A percentile compares a stretch with the other conserved stretches of the same genome.
Conservation (phyloP, 2,329 filamentous ascomycete species). For the Neophaeococcomyces aloes region DNA sequence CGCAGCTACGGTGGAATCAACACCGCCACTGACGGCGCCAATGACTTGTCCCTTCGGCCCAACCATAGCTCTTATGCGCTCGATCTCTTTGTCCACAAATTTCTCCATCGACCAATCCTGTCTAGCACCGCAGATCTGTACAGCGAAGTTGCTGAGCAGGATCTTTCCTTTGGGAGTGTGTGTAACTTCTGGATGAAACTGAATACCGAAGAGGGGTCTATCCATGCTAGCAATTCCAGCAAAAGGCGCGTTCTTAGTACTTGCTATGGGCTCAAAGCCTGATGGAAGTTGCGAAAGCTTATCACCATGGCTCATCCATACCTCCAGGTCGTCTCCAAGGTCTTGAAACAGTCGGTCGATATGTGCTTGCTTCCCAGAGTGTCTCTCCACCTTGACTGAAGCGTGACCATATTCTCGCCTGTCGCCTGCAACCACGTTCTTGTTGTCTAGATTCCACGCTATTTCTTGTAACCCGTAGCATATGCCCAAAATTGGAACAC, state of each 20-base stretch:
- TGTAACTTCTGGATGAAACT: conserved; percentile 82
- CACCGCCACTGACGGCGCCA: conserved; percentile 69
- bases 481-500: conserved; percentile 51
- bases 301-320: conserved; percentile 85
- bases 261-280: conserved; percentile 63
- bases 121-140: conserved; percentile 67
- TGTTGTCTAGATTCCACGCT: conserved; percentile 52
- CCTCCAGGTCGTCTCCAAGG: conserved; percentile 57
- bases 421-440: conserved; percentile 58
- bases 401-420: conserved; percentile 64
- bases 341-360: conserved; percentile 71
- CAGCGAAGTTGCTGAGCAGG: conserved; percentile 70
- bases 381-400: conserved; percentile 50
- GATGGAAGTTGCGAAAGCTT: conserved; percentile 67
- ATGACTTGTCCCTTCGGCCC: conserved; percentile 74
- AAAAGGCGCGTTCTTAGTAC: conserved; percentile 63
- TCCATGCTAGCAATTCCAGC: conserved; percentile 56
- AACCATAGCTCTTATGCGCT: conserved; percentile 68
- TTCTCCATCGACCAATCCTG: conserved; percentile 77
- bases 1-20: conserved; percentile 80
- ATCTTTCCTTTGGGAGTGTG: conserved; percentile 60
- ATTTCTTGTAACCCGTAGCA: conserved; percentile 62
- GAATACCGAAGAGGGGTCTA: conserved; percentile 64
- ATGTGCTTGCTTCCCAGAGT: conserved; percentile 46
- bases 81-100: conserved; percentile 72